phyloP scores from a whole-genome alignment of 2,329 filamentous ascomycete genomes.

The Paecilomyces formosus region DNA sequence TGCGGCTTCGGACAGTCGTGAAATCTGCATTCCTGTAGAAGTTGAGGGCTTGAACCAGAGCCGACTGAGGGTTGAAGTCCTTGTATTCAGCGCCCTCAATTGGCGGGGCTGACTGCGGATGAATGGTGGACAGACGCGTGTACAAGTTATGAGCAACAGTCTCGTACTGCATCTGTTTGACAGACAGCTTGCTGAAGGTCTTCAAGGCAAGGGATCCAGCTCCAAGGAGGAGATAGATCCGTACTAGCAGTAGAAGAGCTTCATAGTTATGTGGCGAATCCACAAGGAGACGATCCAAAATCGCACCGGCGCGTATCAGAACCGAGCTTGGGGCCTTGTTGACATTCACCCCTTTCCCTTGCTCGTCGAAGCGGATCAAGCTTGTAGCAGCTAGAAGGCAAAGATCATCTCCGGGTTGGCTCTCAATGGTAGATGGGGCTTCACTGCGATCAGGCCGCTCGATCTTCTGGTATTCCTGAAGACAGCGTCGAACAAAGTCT shows the following conservation, averaged over 20 bases:
- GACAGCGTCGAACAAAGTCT: conserved; percentile 31
- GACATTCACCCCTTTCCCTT: conserved; percentile 9
- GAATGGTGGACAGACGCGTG: conserved; percentile 40
- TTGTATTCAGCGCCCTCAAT: conserved; percentile 32
- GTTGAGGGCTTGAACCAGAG: conserved; percentile 31
- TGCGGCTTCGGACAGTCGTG: conserved; percentile 28
- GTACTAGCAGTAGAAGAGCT: conserved; percentile 36
- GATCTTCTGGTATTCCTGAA: conserved; percentile 23
- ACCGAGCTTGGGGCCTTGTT: conserved; percentile 17
- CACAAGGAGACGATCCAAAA: conserved; percentile 31
- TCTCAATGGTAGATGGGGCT: conserved; percentile 31
- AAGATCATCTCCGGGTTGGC: conserved; percentile 36
- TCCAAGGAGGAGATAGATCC: conserved; percentile 37
- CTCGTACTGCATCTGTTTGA: conserved; percentile 44
- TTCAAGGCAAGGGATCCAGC: conserved; percentile 40
- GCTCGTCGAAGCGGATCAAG: conserved; percentile 25
- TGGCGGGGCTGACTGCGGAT: conserved; percentile 35
- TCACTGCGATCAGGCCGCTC: conserved; percentile 14
- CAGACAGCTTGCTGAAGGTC: conserved; percentile 37
- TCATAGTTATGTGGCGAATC: conserved; percentile 42
- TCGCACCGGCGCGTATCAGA: conserved; percentile 29
- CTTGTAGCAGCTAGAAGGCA: conserved; percentile 37
- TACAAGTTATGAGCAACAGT: conserved; percentile 41
- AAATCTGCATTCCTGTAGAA: conserved; percentile 34
- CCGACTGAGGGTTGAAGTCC: conserved; percentile 35